Evolutionary conservation across 2,329 filamentous ascomycete genomes (phyloP).

Genomic region (Thielaviopsis cerberus): DNA sequence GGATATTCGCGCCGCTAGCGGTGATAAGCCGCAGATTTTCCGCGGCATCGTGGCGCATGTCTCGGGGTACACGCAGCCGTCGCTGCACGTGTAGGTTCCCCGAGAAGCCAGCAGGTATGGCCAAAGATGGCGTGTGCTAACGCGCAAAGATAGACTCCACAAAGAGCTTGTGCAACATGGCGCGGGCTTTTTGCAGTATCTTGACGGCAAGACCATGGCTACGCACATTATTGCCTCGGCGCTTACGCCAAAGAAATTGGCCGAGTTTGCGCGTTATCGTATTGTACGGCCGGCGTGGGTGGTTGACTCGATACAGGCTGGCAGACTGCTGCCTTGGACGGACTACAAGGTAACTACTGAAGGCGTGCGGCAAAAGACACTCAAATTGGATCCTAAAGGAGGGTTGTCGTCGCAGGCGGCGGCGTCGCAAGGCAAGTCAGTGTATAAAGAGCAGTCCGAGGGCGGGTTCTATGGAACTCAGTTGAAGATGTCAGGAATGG

Average conservation of each 20-base stretch:
- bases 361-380: constrained; percentile 60
- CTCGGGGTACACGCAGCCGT: constrained; percentile 89
- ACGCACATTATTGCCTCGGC: constrained; percentile 90
- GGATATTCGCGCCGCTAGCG: constrained; percentile 50
- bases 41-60: constrained; percentile 79
- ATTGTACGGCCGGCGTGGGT: constrained; percentile 94
- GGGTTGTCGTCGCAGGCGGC: constrained; percentile 45
- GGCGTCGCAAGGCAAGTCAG: constrained; percentile 34
- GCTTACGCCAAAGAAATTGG: constrained; percentile 77
- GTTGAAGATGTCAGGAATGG: too few relatives aligned
- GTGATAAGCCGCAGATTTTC: constrained; percentile 68
- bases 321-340: constrained; percentile 69
- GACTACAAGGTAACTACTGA: constrained; percentile 72
- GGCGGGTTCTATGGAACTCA: constrained; percentile 68
- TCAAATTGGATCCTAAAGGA: constrained; percentile 38
- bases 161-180: constrained; percentile 76
- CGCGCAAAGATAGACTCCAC: constrained; percentile 39
- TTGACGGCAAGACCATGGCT: constrained; percentile 83
- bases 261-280: constrained; percentile 73
- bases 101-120: constrained; percentile 11
- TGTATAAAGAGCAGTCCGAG: constrained; percentile 67
- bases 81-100: constrained; percentile 48
- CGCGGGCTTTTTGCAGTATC: constrained; percentile 85
- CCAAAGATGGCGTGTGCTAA: background rate
- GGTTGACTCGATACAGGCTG: constrained; percentile 68